Evolutionary conservation across 371 early-diverging fungal genomes (phyloP), one percentile per base, ranked within the genome.

Genomic region (Blakeslea trispora): DNA sequence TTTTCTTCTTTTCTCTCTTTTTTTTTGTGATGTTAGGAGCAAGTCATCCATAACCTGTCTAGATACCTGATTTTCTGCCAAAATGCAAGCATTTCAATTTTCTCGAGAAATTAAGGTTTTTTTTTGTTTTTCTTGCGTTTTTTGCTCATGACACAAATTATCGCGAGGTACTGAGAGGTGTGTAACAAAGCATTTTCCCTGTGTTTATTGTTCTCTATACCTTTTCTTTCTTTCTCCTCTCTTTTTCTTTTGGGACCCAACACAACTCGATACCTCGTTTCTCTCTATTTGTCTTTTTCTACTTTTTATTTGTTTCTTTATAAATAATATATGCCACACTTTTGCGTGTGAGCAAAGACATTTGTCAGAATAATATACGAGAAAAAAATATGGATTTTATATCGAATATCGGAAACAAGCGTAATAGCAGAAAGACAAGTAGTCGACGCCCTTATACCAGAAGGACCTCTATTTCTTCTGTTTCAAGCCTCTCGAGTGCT

Each of bases 341-440:
- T 59, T 28, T 19, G 8, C 28, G 52, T 59, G 53, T 53, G 53
- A 50, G 37, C 13, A 47, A 28, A 37, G 37, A 37, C 13, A 37
- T 28, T 28, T 28, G 28, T 28, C 28, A 14, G 14, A 14, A 37
- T 9, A 37, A 14, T 13, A 37, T 2, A 10, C 3, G 37, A 37
- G 9, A 37, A 14, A 37, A 11, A 37, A 37, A 13, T 24, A 66
- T 66, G 66, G 66, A 66, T 39, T 66, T 53, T 40, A 48, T 63
- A 47, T 61, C 61, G 28, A 57, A 53, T 53, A 55, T 66, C 42
- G 66, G 66, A 23, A 66, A 61, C 46, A 66, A 66, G 19, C 56
- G 66, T n/a, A 57, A 51, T 42, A 66, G 28, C 9, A 51, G 66
- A 53, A 56, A 57, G 19, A 51, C 66, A 4, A 61, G 23, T 10